Percentiles rank a stretch among this genome's conserved stretches.
phyloP scores from a whole-genome alignment of 495 filamentous ascomycete species.

The Penicillium fimorum region DNA sequence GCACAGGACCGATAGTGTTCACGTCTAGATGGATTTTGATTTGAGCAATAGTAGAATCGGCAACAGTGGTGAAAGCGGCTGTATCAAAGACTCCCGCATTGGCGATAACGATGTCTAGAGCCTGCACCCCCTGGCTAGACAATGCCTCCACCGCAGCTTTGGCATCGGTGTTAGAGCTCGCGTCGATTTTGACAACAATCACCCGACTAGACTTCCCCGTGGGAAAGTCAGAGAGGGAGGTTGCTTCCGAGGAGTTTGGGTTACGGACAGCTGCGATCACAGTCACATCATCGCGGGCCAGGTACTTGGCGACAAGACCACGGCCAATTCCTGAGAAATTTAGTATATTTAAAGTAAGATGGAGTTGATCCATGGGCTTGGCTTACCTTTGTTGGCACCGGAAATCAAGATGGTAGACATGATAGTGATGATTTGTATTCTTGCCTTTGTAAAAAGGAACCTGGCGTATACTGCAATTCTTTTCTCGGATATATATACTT shows the following conservation, averaged over 20 bases:
- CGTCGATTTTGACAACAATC: not conserved
- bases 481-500: too few relatives aligned
- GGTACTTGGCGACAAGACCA: constrained; percentile 33
- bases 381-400: constrained; percentile 22
- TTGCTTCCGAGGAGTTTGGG: constrained; percentile 16
- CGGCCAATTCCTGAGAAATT: constrained; percentile 42
- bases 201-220: not conserved
- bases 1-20: constrained; percentile 18
- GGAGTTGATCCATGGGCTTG: not conserved
- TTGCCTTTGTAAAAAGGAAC: too few relatives aligned
- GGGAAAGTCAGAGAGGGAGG: constrained; percentile 20
- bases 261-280: constrained; percentile 47
- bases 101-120: constrained; percentile 47
- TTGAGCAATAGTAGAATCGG: constrained; percentile 17
- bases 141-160: not conserved
- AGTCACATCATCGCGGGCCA: constrained; percentile 40
- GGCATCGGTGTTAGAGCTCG: not conserved
- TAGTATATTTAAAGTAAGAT: not conserved
- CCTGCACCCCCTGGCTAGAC: not conserved
- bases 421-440: not conserved
- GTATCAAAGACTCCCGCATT: constrained; percentile 43
- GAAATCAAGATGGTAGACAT: constrained; percentile 25
- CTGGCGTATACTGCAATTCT: too few relatives aligned
- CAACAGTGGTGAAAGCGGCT: constrained; percentile 13
- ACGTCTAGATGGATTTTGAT: not conserved